These are phyloP conservation scores for Xanthoceras sorbifolium DNA, from an alignment of 345 rosid species.

Conservation along the genomic window DNA sequence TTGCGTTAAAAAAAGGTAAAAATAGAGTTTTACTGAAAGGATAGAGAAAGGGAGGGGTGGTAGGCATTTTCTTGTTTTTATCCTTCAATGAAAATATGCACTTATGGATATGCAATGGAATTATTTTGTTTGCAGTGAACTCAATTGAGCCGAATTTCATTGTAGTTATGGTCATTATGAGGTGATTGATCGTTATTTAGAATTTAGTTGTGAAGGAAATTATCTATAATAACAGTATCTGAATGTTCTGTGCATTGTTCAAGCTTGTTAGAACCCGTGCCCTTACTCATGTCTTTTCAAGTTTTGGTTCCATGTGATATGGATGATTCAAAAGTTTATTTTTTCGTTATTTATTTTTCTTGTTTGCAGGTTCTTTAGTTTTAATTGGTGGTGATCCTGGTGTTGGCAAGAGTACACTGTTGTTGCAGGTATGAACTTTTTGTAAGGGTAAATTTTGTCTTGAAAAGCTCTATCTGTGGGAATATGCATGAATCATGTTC, in stretches of 20 bases:
- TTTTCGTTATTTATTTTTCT: not conserved
- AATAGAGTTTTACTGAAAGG: not conserved
- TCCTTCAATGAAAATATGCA: not conserved
- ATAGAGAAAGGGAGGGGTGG: not conserved
- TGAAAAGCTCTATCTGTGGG: not conserved
- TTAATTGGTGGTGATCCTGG: conserved; percentile 97
- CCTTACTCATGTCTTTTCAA: not conserved
- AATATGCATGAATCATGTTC: not conserved
- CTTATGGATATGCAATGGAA: not conserved
- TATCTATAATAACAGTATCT: not conserved
- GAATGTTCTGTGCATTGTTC: not conserved
- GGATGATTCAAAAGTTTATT: not conserved
- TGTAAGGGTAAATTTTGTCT: not conserved
- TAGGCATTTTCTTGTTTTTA: not conserved
- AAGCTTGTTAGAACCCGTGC: not conserved
- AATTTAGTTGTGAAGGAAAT: not conserved
- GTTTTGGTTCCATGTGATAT: not conserved
- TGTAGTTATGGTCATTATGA: not conserved
- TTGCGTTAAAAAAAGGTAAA: not conserved
- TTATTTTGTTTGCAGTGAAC: not conserved
- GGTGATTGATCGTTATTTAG: not conserved
- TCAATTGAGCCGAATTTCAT: not conserved
- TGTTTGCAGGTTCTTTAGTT: conserved; percentile 70
- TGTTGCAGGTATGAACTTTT: conserved; percentile 63
- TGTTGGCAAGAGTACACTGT: conserved; percentile 92